Evolutionary conservation across 257 asterid genomes (phyloP).

Genomic region (Capsicum baccatum): DNA sequence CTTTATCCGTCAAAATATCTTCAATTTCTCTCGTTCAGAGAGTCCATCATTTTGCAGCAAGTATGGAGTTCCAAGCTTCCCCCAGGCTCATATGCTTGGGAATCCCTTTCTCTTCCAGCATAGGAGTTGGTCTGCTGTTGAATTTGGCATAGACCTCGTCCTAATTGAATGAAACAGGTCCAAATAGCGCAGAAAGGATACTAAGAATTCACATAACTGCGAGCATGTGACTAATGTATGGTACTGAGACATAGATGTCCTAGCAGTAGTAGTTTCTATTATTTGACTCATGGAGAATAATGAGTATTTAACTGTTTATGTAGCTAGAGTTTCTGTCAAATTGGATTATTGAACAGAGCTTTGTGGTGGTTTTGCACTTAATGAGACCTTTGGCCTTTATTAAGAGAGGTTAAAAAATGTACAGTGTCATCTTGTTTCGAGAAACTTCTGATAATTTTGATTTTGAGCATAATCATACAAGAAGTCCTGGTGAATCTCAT

Average conservation of each 20-base stretch:
- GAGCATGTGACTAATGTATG: neutral
- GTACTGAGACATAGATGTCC: neutral
- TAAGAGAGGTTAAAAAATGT: conserved; percentile 7
- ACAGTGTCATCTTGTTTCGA: neutral
- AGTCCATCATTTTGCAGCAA: neutral
- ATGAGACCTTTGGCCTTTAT: neutral
- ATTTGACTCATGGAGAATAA: neutral
- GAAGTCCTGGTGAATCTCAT: neutral
- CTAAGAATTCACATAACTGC: neutral
- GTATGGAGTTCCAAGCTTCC: neutral
- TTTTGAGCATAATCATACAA: neutral
- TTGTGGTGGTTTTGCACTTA: neutral
- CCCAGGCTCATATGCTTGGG: neutral
- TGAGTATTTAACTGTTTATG: neutral
- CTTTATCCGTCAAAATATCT: neutral
- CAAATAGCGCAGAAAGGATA: neutral
- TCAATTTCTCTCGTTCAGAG: neutral
- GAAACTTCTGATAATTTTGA: neutral
- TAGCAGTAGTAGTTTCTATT: neutral
- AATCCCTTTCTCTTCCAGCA: conserved; percentile 1
- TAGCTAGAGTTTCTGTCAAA: neutral
- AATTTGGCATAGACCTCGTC: conserved; percentile 6
- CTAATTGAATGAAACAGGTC: neutral
- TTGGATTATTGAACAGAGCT: neutral
- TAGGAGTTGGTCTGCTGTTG: neutral